Evolutionary conservation across 2,329 filamentous ascomycete species (phyloP).

Genomic region (Dothiorella sarmentorum): DNA sequence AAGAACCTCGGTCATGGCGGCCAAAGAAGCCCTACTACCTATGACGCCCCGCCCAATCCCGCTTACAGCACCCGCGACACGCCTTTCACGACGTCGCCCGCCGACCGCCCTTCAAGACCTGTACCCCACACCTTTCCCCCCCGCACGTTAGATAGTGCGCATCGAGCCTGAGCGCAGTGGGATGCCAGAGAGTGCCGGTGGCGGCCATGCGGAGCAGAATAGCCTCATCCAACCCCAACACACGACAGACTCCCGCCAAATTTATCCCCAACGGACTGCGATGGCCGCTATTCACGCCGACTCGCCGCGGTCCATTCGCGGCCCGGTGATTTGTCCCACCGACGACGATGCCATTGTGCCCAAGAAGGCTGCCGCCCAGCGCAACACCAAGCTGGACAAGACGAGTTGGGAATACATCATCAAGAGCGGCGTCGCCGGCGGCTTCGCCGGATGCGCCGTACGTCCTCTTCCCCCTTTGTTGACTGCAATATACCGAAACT

Average conservation of each 20-base stretch:
- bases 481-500: neutral
- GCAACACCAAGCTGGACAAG: constrained; percentile 53
- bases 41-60: neutral
- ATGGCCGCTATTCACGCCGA: constrained; percentile 27
- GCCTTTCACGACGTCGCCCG: neutral
- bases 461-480: constrained; percentile 34
- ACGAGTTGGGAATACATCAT: constrained; percentile 79
- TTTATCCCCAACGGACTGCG: constrained; percentile 4
- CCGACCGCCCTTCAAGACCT: neutral
- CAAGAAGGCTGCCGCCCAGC: constrained; percentile 26
- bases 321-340: constrained; percentile 48
- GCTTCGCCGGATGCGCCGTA: constrained; percentile 88
- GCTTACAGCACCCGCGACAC: neutral
- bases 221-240: constrained; percentile 2
- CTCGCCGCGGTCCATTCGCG: constrained; percentile 21
- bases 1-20: neutral
- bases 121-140: constrained; percentile 1
- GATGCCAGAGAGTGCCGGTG: constrained; percentile 37
- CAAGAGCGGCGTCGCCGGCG: constrained; percentile 81
- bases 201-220: constrained; percentile 30
- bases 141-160: constrained; percentile 3
- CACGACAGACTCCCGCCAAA: constrained; percentile 28
- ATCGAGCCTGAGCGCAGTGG: constrained; percentile 22
- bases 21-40: neutral
- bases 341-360: constrained; percentile 52